Base-by-base conservation (phyloP, 2,329 filamentous ascomycete species). In the Beauveria asiatica region DNA sequence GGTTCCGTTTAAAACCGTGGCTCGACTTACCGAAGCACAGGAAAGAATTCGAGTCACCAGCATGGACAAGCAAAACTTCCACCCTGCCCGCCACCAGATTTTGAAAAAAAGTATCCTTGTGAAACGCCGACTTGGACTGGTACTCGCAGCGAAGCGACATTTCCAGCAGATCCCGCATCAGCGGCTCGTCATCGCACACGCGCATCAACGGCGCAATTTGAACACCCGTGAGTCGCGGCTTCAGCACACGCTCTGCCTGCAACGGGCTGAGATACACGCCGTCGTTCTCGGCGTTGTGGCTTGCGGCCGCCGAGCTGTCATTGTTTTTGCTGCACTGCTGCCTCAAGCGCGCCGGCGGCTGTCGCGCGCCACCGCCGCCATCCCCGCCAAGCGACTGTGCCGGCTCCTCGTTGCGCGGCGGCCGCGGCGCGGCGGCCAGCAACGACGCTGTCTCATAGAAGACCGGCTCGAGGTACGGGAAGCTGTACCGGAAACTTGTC, bases 401-500 rank as follows among this genome's bases (percentile, higher is more conserved):
- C 16, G 33, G 33, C 33, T 37, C 33, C 11, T 37, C 33, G 11
- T 37, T 16, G 11, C 11, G 30, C 30, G 30, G 33, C 6, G 33
- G 11, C 5, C 11, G 33, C 33, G 11, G 33, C 33, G 11, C 30
- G 30, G 10, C 30, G 10, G 30, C 5, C 16, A 37, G 13, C 33
- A 23, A n/a, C n/a, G 42, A 58, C 11, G 53, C 27, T 23, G 23
- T 33, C 23, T 65, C 67, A 25, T 66, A 68, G 16, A 69, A 13
- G 23, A 61, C 39, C 8, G 65, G 63, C 1, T 56, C 10, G 8
- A 68, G 52, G 27, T 70, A 68, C 0, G 74, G 75, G 41, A 78
- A 75, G 49, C 73, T 70, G 46, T 75, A 77, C 45, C 73, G 73
- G 21, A 70, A 69, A 1, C 72, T 65, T 1, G 72, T 68, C 62